Base-by-base conservation (phyloP, 176 grass and related monocot species). In the Coix lacrymajobi region DNA sequence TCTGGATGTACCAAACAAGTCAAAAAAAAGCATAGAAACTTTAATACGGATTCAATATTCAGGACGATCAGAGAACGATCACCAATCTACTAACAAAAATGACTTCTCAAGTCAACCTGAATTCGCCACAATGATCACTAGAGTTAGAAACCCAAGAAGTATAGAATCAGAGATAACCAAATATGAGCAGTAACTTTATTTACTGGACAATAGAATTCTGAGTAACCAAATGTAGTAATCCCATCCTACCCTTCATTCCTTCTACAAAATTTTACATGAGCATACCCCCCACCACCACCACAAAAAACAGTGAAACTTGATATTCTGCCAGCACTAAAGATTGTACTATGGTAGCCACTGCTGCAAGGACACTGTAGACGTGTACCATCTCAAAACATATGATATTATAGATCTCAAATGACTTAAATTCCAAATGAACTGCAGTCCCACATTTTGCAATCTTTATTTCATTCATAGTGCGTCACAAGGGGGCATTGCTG, bases 31-130 rank as follows among this genome's bases (percentile, higher is more conserved):
- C 6, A 30, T 44, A 66, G n/a, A 52, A 66, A 14, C 3, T 20
- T 46, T 48, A 49, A 63, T 65, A 26, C 51, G 22, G 39, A 48
- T 8, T 25, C 8, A 29, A 16, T 68, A 22, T 11, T 67, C 41
- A 79, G 77, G 43, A 67, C 4, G 4, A 44, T 62, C 13, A 73
- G 52, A 82, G 54, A 45, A 83, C 6, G 2, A 9, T 19, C 56
- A 26, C 13, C 15, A 28, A 48, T 48, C 2, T 62, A 73, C 11
- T 15, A 73, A 73, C 63, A 19, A 16, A 33, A 62, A 32, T 0
- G 79, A 82, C 6, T 82, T 82, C 7, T 73, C 68, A 25, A 62
- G 37, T 82, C n/a, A 60, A 45, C 22, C 13, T 73, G 22, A n/a
- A 7, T 83, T 58, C 31, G 34, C 31, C 29, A 73, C 20, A 63